Evolutionary conservation across 148 eudicot genomes (phyloP), one percentile per base, ranked within the genome.

Genomic region (Rhododendron ferrugineum): DNA sequence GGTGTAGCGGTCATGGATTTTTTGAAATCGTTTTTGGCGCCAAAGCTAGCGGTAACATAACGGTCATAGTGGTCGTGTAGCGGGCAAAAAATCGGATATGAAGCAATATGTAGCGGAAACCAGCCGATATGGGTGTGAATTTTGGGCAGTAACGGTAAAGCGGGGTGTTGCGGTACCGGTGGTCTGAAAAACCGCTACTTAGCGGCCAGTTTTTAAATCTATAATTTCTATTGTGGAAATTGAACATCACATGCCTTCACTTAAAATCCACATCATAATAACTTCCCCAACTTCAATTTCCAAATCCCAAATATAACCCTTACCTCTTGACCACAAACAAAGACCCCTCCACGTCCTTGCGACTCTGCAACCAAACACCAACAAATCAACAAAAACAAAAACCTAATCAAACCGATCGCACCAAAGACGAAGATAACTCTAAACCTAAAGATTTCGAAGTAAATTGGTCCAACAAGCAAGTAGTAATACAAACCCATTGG

Each of bases 291-390:
- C 82, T 44, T 68, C 64, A 85, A 37, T 40, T 40, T 32, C 26
- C 49, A 9, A 6, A n/a, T 11, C 60, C 15, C 78, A 75, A 14
- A 54, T 40, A n/a, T 34, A 14, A 36, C 28, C 23, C 49, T n/a
- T 83, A 93, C 98, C 98, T 93, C 87, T 91, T 94, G 54, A 95
- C 97, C 8, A 95, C 97, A 66, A 95, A 93, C 1, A 95, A 90
- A 11, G 98, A 95, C 15, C 98, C 98, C 84, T 95, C 97, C n/a
- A 95, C 95, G 86, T 95, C 97, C 93, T 95, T 95, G 54, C 98
- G 94, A 83, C 97, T 95, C 98, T 95, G 89, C 77, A 84, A 37
- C 4, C 68, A 32, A 52, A 60, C 72, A 18, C 23, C 44, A 26
- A 44, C 37, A 36, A 47, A 52, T 30, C 68, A 36, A 70, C 80